Conservation (phyloP, 1,284 basidiomycete genomes). For the Puccinia polysora region DNA sequence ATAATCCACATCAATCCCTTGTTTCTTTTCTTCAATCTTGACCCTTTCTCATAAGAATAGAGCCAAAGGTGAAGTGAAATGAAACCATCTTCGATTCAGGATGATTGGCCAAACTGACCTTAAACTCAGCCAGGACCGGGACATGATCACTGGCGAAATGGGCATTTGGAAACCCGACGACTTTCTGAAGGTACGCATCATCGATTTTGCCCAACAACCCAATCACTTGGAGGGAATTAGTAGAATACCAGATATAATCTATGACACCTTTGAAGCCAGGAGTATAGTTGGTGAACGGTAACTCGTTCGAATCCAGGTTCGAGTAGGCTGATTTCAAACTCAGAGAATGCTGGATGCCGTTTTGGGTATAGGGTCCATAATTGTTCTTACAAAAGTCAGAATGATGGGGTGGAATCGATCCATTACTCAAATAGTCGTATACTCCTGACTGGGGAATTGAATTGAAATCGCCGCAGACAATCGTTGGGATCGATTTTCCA, state of each 20-base stretch:
- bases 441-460: slow-evolving; percentile 81
- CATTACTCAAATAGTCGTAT: slow-evolving; percentile 80
- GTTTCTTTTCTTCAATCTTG: too few species aligned
- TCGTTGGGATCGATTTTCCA: slow-evolving; percentile 79
- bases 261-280: slow-evolving; percentile 63
- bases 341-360: slow-evolving; percentile 75
- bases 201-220: slow-evolving; percentile 86
- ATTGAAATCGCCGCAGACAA: slow-evolving; percentile 94
- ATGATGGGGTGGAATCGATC: slow-evolving; percentile 65
- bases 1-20: too few species aligned
- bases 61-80: background rate
- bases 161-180: slow-evolving; percentile 92
- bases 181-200: slow-evolving; percentile 74
- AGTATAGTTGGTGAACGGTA: slow-evolving; percentile 84
- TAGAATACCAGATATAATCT: slow-evolving; percentile 92
- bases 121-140: slow-evolving; percentile 54
- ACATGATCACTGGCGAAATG: slow-evolving; percentile 67
- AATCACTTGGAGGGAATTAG: slow-evolving; percentile 72
- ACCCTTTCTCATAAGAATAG: too few species aligned
- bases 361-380: slow-evolving; percentile 88
- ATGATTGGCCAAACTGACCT: slow-evolving; percentile 64
- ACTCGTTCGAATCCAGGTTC: slow-evolving; percentile 58
- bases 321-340: slow-evolving; percentile 80
- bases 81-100: background rate
- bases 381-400: slow-evolving; percentile 86